phyloP scores from a whole-genome alignment of 1,284 basidiomycete species.

The Neolentinus lepideus region DNA sequence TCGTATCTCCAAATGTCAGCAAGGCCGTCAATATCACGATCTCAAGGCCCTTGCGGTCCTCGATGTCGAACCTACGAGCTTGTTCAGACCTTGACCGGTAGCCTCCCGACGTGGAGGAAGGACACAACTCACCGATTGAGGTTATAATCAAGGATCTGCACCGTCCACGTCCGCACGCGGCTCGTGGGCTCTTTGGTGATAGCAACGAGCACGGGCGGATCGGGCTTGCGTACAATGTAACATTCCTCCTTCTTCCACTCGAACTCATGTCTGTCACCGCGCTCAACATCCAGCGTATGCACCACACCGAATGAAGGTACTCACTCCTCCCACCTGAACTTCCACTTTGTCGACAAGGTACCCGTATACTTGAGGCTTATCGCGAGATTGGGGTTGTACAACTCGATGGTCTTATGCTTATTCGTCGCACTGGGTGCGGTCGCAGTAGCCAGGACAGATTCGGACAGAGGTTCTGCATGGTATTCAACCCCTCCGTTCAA shows the following conservation, averaged over 20 bases:
- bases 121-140: slow-evolving; percentile 47
- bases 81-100: not conserved
- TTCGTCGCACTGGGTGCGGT: slow-evolving; percentile 53
- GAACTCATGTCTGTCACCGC: slow-evolving; percentile 56
- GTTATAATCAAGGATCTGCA: slow-evolving; percentile 87
- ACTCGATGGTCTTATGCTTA: slow-evolving; percentile 68
- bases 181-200: slow-evolving; percentile 70
- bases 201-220: slow-evolving; percentile 77
- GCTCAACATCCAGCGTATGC: not conserved
- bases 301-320: slow-evolving; percentile 19
- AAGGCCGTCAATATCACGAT: slow-evolving; percentile 72
- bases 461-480: slow-evolving; percentile 54
- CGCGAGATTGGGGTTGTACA: slow-evolving; percentile 64
- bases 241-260: slow-evolving; percentile 82
- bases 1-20: slow-evolving; percentile 68
- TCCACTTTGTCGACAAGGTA: slow-evolving; percentile 69
- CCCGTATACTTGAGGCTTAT: slow-evolving; percentile 72
- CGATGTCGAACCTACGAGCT: slow-evolving; percentile 61
- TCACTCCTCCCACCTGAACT: slow-evolving; percentile 76
- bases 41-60: slow-evolving; percentile 78
- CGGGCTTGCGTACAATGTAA: slow-evolving; percentile 75
- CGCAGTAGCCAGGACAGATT: slow-evolving; percentile 57
- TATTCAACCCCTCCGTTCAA: not conserved
- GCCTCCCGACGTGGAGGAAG: not conserved
- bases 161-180: slow-evolving; percentile 51